These are phyloP conservation scores for Lodderomyces theae DNA, from an alignment of 1,139 yeast genomes.

Conservation along the genomic window DNA sequence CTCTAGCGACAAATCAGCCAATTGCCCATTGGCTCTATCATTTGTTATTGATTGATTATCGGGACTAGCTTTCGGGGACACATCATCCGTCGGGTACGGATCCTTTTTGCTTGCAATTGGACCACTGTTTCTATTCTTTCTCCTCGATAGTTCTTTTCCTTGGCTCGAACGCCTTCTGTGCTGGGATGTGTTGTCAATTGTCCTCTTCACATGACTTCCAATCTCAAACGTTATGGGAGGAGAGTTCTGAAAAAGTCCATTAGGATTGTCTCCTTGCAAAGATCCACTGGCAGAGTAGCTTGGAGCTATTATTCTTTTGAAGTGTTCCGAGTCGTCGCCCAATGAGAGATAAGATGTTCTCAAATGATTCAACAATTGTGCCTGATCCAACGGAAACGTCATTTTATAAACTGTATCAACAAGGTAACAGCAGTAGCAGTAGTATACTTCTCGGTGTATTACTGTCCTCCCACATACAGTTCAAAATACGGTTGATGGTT, in stretches of 20 bases:
- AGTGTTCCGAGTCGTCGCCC: conserved; percentile 27
- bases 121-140: background rate
- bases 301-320: conserved; percentile 21
- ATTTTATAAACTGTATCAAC: conserved; percentile 14
- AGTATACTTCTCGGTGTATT: background rate
- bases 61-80: background rate
- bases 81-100: background rate
- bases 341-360: conserved; percentile 30
- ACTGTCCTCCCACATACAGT: background rate
- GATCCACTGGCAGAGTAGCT: background rate
- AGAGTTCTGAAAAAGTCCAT: conserved; percentile 21
- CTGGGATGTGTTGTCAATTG: conserved; percentile 8
- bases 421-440: background rate
- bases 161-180: conserved; percentile 2
- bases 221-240: conserved; percentile 36
- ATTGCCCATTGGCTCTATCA: background rate
- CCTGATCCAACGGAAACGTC: conserved; percentile 38
- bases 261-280: background rate
- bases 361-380: conserved; percentile 30
- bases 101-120: background rate
- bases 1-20: background rate
- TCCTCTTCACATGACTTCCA: conserved; percentile 22
- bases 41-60: background rate
- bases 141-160: background rate
- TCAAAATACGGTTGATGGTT: too few species aligned